Conservation (phyloP, 805 yeast genomes). For the Starmerella khaoyaiensis region DNA sequence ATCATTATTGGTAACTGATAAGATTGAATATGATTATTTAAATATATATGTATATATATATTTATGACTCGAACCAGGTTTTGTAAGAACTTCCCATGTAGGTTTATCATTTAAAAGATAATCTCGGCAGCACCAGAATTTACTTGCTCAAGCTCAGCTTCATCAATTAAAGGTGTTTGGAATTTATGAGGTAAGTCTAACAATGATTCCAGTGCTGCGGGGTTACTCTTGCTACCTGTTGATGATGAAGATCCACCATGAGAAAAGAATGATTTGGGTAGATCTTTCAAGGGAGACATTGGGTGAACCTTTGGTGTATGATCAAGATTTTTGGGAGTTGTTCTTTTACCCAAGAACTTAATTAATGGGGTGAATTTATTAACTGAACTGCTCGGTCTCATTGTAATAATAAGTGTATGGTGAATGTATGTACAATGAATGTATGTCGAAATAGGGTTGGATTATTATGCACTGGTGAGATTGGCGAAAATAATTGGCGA, state of each 20-base stretch:
- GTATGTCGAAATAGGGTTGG: no score
- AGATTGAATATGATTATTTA: no score
- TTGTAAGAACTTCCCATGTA: no score
- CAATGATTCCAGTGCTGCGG: conserved; percentile 34
- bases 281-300: conserved; percentile 30
- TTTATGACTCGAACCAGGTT: no score
- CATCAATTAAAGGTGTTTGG: conserved; percentile 51
- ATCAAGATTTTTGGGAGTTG: conserved; percentile 26
- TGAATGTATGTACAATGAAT: no score
- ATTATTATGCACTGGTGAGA: no score
- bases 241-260: conserved; percentile 17
- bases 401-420: neutral
- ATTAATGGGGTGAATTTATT: conserved; percentile 38
- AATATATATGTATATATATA: no score
- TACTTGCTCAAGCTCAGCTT: conserved; percentile 60
- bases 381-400: conserved; percentile 8
- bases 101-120: conserved; percentile 35
- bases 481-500: no score
- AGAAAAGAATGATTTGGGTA: conserved; percentile 28
- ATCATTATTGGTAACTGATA: no score
- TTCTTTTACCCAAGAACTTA: conserved; percentile 73
- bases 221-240: conserved; percentile 17
- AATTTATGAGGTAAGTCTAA: conserved; percentile 60
- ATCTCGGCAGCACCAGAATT: conserved; percentile 73
- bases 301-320: conserved; percentile 34